A percentile compares a stretch with the other conserved stretches of the same genome.
phyloP scores from a whole-genome alignment of 2,329 filamentous ascomycete species.

The Xylariaceae sp. region DNA sequence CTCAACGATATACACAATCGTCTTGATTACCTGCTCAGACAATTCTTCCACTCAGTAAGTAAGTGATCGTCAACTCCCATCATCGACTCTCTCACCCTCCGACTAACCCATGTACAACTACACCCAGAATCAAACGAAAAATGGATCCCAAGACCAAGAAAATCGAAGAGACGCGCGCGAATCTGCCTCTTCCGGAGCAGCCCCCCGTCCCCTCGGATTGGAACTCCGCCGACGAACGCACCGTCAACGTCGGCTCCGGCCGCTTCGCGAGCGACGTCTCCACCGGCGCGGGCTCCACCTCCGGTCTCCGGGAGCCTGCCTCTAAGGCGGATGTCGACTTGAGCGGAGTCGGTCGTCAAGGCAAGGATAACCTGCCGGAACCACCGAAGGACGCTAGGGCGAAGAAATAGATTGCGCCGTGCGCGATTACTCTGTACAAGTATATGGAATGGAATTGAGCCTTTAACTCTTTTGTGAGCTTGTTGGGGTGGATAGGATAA shows the following conservation, averaged over 20 bases:
- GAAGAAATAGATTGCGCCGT: conserved; percentile 10
- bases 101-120: too few species aligned
- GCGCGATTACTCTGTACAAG: background rate
- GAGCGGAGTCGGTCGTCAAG: conserved; percentile 59
- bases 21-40: too few species aligned
- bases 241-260: conserved; percentile 65
- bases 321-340: conserved; percentile 53
- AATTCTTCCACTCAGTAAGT: conserved; percentile 1
- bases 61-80: background rate
- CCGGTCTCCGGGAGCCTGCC: conserved; percentile 54
- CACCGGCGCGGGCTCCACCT: conserved; percentile 42
- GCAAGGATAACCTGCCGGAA: conserved; percentile 50
- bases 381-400: conserved; percentile 52
- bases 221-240: conserved; percentile 64
- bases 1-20: too few species aligned
- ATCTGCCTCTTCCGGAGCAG: conserved; percentile 74
- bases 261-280: conserved; percentile 49
- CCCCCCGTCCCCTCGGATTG: conserved; percentile 73
- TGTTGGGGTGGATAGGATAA: too few species aligned
- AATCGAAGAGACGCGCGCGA: conserved; percentile 63
- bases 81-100: too few species aligned
- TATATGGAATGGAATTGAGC: background rate
- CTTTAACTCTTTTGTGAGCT: background rate
- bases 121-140: too few species aligned
- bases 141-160: conserved; percentile 33